Evolutionary conservation across 106 monocot species (phyloP), one percentile per base, ranked within the genome.

Genomic region (Xerophyta viscosa): DNA sequence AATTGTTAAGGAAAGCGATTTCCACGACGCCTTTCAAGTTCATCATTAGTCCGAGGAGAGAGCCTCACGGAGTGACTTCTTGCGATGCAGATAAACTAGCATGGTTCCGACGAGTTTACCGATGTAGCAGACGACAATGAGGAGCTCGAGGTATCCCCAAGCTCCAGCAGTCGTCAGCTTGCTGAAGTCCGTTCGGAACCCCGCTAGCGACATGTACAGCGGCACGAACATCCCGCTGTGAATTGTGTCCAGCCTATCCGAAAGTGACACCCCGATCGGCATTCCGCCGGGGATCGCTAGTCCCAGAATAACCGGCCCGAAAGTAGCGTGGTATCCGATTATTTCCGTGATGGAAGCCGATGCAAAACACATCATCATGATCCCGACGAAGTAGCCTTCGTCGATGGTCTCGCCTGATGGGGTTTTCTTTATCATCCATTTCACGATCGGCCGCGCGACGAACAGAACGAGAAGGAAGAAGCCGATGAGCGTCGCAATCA

Each of bases 181-280:
- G 1, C 41, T 2, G 18, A 74, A 31, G 22, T 80, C 58, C 8
- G 67, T 67, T 43, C 65, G 26, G 43, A 65, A 56, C 1, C 84
- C 89, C 2, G 67, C 77, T 4, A 64, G 27, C 17, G 61, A 69
- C 20, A 90, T 13, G 48, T 65, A 71, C 1, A 74, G 15, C 1
- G 89, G 89, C 27, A 90, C 37, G 36, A 73, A 67, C 26, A 90
- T 4, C 10, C 45, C 47, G 7, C 18, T 48, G 17, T 74, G 17
- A 27, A 78, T 46, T 0, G 64, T 57, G 29, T 84, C 84, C 29
- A 91, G 26, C 62, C 67, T 53, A 56, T 84, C 77, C 27, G 31
- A 63, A 49, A 91, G 15, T 2, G 90, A 77, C n/a, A 47, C 67
- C 0, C 90, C 90, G 2, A 91, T 47, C 18, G 90, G 90, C 73